These are phyloP conservation scores for Xylogone sp. DNA, from an alignment of 2,329 filamentous ascomycete species.

Conservation along the genomic window DNA sequence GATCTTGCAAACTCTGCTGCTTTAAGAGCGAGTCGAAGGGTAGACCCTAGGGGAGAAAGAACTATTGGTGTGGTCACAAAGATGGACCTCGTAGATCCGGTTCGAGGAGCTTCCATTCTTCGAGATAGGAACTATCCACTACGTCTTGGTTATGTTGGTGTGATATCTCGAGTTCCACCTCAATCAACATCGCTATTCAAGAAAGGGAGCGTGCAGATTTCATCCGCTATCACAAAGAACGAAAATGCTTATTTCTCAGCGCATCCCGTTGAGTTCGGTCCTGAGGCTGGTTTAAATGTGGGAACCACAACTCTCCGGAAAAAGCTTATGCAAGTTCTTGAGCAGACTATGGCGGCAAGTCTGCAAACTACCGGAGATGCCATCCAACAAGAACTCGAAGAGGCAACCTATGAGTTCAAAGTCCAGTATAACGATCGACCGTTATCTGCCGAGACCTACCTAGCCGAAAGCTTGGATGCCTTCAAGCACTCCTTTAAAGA, in stretches of 20 bases:
- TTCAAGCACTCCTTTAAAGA: slow-evolving; percentile 99
- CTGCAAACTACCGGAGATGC: slow-evolving; percentile 86
- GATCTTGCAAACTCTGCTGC: slow-evolving; percentile 96
- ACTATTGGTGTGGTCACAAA: slow-evolving; percentile 99
- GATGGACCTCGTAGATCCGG: slow-evolving; percentile 92
- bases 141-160: slow-evolving; percentile 92
- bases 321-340: slow-evolving; percentile 94
- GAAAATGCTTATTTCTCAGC: slow-evolving; percentile 83
- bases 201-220: slow-evolving; percentile 74
- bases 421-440: slow-evolving; percentile 98
- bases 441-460: slow-evolving; percentile 90
- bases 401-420: slow-evolving; percentile 98
- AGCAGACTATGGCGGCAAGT: slow-evolving; percentile 94
- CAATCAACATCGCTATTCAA: slow-evolving; percentile 70
- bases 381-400: slow-evolving; percentile 91
- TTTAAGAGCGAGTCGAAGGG: slow-evolving; percentile 80
- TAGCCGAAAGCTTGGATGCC: slow-evolving; percentile 88
- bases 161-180: slow-evolving; percentile 76
- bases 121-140: slow-evolving; percentile 90
- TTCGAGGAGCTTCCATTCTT: slow-evolving; percentile 73
- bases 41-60: slow-evolving; percentile 89
- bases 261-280: slow-evolving; percentile 76
- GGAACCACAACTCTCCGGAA: slow-evolving; percentile 86
- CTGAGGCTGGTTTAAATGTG: slow-evolving; percentile 67
- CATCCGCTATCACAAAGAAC: slow-evolving; percentile 78